These are phyloP conservation scores for Pascua guehoae DNA, from an alignment of 1,284 basidiomycete genomes.

Conservation along the genomic window DNA sequence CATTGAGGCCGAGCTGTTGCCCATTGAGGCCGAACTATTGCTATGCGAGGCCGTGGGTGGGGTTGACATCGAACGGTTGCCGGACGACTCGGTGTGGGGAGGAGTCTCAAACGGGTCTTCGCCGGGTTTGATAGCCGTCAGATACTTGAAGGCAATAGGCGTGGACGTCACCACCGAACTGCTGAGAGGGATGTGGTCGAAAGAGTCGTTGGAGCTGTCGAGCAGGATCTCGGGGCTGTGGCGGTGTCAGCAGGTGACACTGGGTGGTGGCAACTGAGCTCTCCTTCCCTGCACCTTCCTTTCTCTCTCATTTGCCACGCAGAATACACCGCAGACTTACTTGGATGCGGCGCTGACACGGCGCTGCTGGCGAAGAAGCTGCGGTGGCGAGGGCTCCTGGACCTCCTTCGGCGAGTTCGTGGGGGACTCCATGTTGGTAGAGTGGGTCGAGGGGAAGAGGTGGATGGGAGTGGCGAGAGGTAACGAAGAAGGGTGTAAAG, in stretches of 20 bases:
- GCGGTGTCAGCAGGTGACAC: neutral
- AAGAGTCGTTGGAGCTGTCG: neutral
- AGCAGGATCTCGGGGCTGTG: neutral
- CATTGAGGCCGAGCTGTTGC: slow-evolving; percentile 8
- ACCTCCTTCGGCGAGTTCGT: neutral
- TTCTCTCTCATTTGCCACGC: neutral
- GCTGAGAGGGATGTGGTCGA: neutral
- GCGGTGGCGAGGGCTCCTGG: too few species aligned
- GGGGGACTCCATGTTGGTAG: neutral
- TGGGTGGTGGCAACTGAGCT: neutral
- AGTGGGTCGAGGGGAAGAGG: neutral
- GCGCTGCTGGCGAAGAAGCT: too few species aligned
- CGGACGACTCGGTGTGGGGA: slow-evolving; percentile 11
- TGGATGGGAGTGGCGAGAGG: neutral
- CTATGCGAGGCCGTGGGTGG: slow-evolving; percentile 9
- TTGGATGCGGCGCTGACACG: too few species aligned
- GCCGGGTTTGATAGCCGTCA: neutral
- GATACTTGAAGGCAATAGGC: slow-evolving; percentile 6
- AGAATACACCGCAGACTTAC: too few species aligned
- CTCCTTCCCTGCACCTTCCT: neutral
- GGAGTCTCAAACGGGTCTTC: slow-evolving; percentile 13
- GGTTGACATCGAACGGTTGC: slow-evolving; percentile 10
- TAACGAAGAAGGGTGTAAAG: slow-evolving; percentile 1
- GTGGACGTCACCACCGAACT: slow-evolving; percentile 7
- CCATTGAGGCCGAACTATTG: slow-evolving; percentile 12